Base-by-base conservation (phyloP, 2,329 filamentous ascomycete species). In the Cylindrodendrum hubeiense region DNA sequence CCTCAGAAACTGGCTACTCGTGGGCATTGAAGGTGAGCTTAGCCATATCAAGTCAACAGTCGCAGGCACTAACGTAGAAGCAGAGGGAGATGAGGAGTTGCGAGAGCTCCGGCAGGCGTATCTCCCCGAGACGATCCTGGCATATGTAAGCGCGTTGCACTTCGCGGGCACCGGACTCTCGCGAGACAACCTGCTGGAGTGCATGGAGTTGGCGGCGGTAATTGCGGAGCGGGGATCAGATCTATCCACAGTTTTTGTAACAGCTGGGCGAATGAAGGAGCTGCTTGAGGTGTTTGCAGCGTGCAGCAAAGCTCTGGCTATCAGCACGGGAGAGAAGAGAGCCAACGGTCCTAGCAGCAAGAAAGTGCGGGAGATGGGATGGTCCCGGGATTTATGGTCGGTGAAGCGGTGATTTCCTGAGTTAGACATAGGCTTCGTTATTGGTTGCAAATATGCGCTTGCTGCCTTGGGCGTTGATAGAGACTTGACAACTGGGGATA, bases 51-150 rank as follows among this genome's bases (percentile, higher is more conserved):
- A 2, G 2, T 22, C 12, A 7, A 8, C 34, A 65, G 43, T 4
- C 4, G 17, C 19, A 46, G 43, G 21, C 55, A 50, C 66, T 73
- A 66, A 73, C 61, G 19, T 53, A 5, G 6, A 13, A 54, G 49
- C 62, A 86, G 85, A 84, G 56, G 91, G 91, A 74, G 86, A 88
- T 64, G 77, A 83, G 17, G 89, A 93, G 59, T 86, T 94, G 51
- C 80, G 81, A 51, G 81, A 85, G 24, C 88, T 98, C 55, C 90
- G 94, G 69, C 87, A 89, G 59, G 87, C 89, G 0, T 98, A 97
- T 79, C 85, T 99, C 3, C 95, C 96, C 2, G 94, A 98, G 77
- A 87, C 93, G 19, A 84, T 97, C 44, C 86, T 99, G 53, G 93
- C 92, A 3, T 98, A 96, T 77, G 89, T 96, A 76, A 91, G 88